Percentiles rank a stretch among this genome's conserved stretches.
Conservation (phyloP, 306 rosid genomes). For the Cucurbita maxima region DNA sequence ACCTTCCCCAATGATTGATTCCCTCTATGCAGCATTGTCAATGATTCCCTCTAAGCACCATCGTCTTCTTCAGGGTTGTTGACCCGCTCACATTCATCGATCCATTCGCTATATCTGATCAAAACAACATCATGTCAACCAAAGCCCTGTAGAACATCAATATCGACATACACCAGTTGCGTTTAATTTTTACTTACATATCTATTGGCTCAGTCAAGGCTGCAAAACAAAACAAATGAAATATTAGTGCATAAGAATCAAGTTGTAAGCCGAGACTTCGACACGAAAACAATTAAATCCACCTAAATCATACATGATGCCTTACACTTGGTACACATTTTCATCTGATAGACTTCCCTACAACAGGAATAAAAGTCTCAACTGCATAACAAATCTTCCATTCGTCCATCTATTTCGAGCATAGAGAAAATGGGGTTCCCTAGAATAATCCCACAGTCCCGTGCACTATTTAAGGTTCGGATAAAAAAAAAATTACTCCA, state of each 20-base stretch:
- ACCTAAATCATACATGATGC: background rate
- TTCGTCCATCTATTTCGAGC: background rate
- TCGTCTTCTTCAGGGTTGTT: constrained; percentile 56
- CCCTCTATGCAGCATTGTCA: constrained; percentile 32
- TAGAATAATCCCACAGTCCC: background rate
- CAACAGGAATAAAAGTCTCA: background rate
- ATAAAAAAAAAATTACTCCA: background rate
- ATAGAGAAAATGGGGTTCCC: background rate
- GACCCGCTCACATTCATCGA: constrained; percentile 85
- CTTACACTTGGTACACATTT: background rate
- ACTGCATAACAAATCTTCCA: background rate
- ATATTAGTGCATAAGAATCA: background rate
- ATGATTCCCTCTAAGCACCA: constrained; percentile 23
- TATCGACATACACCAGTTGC: background rate
- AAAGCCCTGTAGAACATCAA: background rate
- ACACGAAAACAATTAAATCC: background rate
- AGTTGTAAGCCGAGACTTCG: background rate
- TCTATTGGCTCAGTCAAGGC: constrained; percentile 78
- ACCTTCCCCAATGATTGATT: background rate
- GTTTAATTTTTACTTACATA: constrained; percentile 34
- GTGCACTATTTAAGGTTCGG: background rate
- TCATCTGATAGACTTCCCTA: background rate
- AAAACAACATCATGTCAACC: background rate
- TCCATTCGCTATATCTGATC: constrained; percentile 93
- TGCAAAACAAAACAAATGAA: constrained; percentile 16